A percentile compares a stretch with the other conserved stretches of the same genome.
These are phyloP conservation scores for Yamadazyma buinensis DNA, from an alignment of 1,139 yeast genomes.

Conservation along the genomic window DNA sequence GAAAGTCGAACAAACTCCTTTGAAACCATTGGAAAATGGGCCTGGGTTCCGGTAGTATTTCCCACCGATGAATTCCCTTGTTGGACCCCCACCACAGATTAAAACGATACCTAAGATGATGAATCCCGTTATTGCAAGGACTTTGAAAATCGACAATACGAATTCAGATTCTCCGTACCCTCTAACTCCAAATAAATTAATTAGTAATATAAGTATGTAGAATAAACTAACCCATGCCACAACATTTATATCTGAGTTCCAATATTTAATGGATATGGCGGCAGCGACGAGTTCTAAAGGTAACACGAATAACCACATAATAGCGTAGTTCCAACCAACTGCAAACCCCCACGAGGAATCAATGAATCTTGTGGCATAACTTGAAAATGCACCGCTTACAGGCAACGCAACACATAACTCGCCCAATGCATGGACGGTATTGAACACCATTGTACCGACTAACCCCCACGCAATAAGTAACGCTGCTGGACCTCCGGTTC, in stretches of 20 bases:
- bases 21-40: slow-evolving; percentile 41
- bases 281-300: slow-evolving; percentile 80
- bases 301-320: slow-evolving; percentile 75
- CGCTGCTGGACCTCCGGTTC: slow-evolving; percentile 79
- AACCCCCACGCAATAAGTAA: slow-evolving; percentile 65
- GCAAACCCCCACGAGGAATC: slow-evolving; percentile 80
- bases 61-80: slow-evolving; percentile 59
- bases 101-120: slow-evolving; percentile 60
- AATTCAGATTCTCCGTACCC: slow-evolving; percentile 79
- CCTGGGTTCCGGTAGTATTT: slow-evolving; percentile 62
- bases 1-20: slow-evolving; percentile 40
- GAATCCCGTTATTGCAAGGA: slow-evolving; percentile 61
- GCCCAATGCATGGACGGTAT: slow-evolving; percentile 80
- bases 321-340: slow-evolving; percentile 75
- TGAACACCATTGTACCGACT: slow-evolving; percentile 67
- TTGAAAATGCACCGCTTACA: slow-evolving; percentile 74
- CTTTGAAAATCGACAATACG: slow-evolving; percentile 54
- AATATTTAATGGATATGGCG: slow-evolving; percentile 61
- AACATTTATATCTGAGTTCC: slow-evolving; percentile 57
- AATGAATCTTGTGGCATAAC: slow-evolving; percentile 65
- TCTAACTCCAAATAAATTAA: slow-evolving; percentile 66
- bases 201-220: slow-evolving; percentile 50
- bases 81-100: slow-evolving; percentile 66
- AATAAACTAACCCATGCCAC: slow-evolving; percentile 67
- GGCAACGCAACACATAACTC: slow-evolving; percentile 81